Percentiles rank a stretch among this genome's conserved stretches.
Evolutionary conservation across 371 early-diverging fungal genomes (phyloP).

Genomic region (Actinomucor elegans): DNA sequence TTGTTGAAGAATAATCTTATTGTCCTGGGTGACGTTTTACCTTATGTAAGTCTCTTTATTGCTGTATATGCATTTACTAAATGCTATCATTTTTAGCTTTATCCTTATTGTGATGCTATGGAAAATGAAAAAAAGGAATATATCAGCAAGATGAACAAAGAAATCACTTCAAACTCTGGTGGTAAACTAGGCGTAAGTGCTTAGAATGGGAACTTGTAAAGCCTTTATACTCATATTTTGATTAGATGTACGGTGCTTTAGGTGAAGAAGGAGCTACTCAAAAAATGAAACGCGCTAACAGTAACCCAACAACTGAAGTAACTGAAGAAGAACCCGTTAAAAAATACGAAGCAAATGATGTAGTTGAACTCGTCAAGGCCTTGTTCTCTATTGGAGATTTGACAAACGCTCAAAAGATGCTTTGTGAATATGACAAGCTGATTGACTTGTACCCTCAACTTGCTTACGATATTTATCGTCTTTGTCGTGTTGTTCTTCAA

Average conservation of each 20-base stretch:
- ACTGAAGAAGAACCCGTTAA: slow-evolving; percentile 5
- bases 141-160: slow-evolving; percentile 49
- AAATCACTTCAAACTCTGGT: slow-evolving; percentile 40
- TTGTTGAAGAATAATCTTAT: slow-evolving; percentile 73
- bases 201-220: too few species aligned
- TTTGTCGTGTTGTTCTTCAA: slow-evolving; percentile 57
- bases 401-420: slow-evolving; percentile 48
- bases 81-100: slow-evolving; percentile 36
- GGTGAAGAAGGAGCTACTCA: slow-evolving; percentile 45
- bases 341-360: slow-evolving; percentile 50
- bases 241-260: slow-evolving; percentile 38
- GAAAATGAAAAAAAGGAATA: slow-evolving; percentile 48
- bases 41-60: slow-evolving; percentile 43
- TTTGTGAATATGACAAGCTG: slow-evolving; percentile 59
- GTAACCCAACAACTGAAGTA: slow-evolving; percentile 8
- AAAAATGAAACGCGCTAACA: slow-evolving; percentile 9
- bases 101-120: slow-evolving; percentile 60
- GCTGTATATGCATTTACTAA: not conserved
- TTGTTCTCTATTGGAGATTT: slow-evolving; percentile 70
- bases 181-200: slow-evolving; percentile 36
- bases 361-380: slow-evolving; percentile 62
- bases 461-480: slow-evolving; percentile 60
- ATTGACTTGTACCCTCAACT: slow-evolving; percentile 62
- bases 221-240: too few species aligned
- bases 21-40: slow-evolving; percentile 69